phyloP scores from a whole-genome alignment of 2,329 filamentous ascomycete genomes.

The Fusarium pseudonygamai region DNA sequence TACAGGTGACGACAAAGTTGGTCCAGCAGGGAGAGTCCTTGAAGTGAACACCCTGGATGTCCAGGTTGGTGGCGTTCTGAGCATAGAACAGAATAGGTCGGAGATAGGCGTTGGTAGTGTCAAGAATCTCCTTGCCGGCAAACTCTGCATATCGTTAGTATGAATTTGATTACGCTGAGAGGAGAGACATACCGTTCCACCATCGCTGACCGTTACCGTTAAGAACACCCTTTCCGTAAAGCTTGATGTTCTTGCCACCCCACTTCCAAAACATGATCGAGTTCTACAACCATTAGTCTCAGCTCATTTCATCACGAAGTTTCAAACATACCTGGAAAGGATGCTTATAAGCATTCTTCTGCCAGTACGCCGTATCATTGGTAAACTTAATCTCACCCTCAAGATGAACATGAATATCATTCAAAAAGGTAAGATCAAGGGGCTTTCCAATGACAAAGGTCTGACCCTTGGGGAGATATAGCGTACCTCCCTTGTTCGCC shows the following conservation, averaged over 20 bases:
- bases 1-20: slow-evolving; percentile 40
- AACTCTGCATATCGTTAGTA: slow-evolving; percentile 17
- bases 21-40: slow-evolving; percentile 42
- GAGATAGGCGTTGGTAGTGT: slow-evolving; percentile 32
- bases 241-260: slow-evolving; percentile 37
- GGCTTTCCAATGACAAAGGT: slow-evolving; percentile 40
- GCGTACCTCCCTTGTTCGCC: slow-evolving; percentile 37
- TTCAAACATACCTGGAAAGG: slow-evolving; percentile 34
- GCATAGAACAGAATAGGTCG: slow-evolving; percentile 41
- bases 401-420: slow-evolving; percentile 39
- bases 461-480: slow-evolving; percentile 35
- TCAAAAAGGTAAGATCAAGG: slow-evolving; percentile 35
- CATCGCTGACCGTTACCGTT: slow-evolving; percentile 39
- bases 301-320: fast-evolving
- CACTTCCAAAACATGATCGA: slow-evolving; percentile 41
- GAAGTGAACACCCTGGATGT: slow-evolving; percentile 38
- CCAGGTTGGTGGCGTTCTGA: slow-evolving; percentile 36
- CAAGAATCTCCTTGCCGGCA: slow-evolving; percentile 35
- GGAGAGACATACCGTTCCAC: slow-evolving; percentile 29
- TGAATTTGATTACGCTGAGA: fast-evolving
- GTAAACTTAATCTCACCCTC: slow-evolving; percentile 43
- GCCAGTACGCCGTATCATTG: slow-evolving; percentile 38
- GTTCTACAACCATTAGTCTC: slow-evolving; percentile 18
- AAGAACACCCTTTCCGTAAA: slow-evolving; percentile 38
- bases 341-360: slow-evolving; percentile 35